Conservation (phyloP, 495 filamentous ascomycete genomes). For the Echria macrotheca region DNA sequence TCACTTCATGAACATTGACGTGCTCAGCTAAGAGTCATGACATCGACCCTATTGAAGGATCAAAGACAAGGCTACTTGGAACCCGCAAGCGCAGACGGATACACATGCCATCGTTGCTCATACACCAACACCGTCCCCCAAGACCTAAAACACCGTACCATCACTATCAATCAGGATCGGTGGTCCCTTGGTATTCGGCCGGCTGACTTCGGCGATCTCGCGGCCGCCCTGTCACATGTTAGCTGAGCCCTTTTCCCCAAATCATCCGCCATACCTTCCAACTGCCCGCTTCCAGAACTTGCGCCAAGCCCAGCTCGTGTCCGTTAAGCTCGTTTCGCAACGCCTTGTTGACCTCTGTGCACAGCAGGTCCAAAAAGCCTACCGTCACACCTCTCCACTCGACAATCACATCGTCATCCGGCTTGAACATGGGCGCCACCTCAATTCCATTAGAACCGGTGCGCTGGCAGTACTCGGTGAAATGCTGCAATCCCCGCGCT, state of each 20-base stretch:
- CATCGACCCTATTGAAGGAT: too few relatives aligned
- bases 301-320: slow-evolving; percentile 61
- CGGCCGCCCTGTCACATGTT: slow-evolving; percentile 66
- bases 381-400: slow-evolving; percentile 83
- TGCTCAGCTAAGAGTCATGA: too few relatives aligned
- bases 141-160: slow-evolving; percentile 80
- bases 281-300: slow-evolving; percentile 83
- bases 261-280: slow-evolving; percentile 71
- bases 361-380: slow-evolving; percentile 73
- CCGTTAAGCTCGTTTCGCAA: slow-evolving; percentile 47
- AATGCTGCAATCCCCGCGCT: slow-evolving; percentile 64
- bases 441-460: slow-evolving; percentile 67
- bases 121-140: not conserved
- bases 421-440: slow-evolving; percentile 71
- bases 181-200: slow-evolving; percentile 94
- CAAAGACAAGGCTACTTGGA: too few relatives aligned
- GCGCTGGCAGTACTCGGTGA: slow-evolving; percentile 64
- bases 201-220: slow-evolving; percentile 90
- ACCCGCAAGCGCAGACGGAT: too few relatives aligned
- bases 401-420: slow-evolving; percentile 78
- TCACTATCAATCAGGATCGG: slow-evolving; percentile 96
- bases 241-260: too few relatives aligned
- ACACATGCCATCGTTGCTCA: too few relatives aligned
- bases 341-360: slow-evolving; percentile 63
- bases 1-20: too few relatives aligned